These are phyloP conservation scores for Clarkia xantiana DNA, from an alignment of 345 rosid species.

Conservation along the genomic window DNA sequence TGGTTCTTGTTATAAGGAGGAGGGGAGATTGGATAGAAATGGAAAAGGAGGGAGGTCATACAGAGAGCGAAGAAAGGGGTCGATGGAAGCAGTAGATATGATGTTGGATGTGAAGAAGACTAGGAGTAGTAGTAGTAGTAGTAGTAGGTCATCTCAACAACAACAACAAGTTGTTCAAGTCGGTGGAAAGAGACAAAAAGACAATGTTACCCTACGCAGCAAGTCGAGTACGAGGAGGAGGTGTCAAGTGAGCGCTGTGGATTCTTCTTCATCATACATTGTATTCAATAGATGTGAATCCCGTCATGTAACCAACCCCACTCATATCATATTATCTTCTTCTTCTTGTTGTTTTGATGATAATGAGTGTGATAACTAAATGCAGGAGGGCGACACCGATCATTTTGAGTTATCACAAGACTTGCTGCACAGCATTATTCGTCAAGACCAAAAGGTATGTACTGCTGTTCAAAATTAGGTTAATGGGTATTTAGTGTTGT, in stretches of 20 bases:
- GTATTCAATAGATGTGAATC: neutral
- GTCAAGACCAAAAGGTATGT: constrained; percentile 3
- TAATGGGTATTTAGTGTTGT: too few relatives aligned
- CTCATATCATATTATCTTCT: too few relatives aligned
- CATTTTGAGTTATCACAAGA: constrained; percentile 7
- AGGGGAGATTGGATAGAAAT: neutral
- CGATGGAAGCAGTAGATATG: neutral
- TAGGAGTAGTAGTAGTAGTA: too few relatives aligned
- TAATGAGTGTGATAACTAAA: neutral
- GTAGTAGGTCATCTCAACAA: constrained; percentile 19
- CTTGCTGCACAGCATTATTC: constrained; percentile 8
- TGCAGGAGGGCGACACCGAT: neutral
- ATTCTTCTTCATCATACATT: constrained; percentile 1
- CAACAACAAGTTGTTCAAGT: constrained; percentile 37
- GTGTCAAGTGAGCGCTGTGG: constrained; percentile 10
- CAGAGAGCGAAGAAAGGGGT: constrained; percentile 3
- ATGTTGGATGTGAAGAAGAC: neutral
- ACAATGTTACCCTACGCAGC: constrained; percentile 2
- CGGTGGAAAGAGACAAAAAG: constrained; percentile 23
- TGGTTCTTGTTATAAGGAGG: too few relatives aligned
- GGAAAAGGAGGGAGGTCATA: neutral
- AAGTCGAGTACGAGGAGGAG: constrained; percentile 10
- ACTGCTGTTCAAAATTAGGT: neutral
- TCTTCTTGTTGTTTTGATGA: too few relatives aligned
- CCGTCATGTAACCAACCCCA: neutral